Evolutionary conservation across 768 basidiomycete genomes (phyloP).

Genomic region (Suillus brevipes): DNA sequence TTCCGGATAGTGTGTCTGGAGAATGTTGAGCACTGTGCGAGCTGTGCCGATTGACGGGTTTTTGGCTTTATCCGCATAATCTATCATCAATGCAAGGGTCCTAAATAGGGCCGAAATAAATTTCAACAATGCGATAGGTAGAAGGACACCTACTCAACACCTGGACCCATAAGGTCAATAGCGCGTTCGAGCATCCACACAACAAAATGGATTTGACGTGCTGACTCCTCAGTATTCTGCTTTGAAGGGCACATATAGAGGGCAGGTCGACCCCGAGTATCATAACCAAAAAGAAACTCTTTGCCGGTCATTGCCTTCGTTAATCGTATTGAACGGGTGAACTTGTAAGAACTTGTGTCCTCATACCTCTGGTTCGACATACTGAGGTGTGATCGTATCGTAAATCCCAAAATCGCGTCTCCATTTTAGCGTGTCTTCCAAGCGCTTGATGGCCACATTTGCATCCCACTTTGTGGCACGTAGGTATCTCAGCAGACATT

Average conservation of each 20-base stretch:
- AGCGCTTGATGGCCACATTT: conserved; percentile 55
- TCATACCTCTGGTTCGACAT: conserved; percentile 74
- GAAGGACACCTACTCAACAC: conserved; percentile 64
- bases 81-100: conserved; percentile 68
- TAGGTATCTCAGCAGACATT: conserved; percentile 75
- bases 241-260: conserved; percentile 67
- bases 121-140: too few relatives aligned
- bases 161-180: conserved; percentile 76
- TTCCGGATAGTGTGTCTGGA: conserved; percentile 86
- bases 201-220: conserved; percentile 68
- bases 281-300: conserved; percentile 75
- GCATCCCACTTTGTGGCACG: conserved; percentile 78
- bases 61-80: conserved; percentile 75
- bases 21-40: conserved; percentile 53
- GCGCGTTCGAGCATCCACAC: conserved; percentile 79
- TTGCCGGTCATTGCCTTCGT: conserved; percentile 78
- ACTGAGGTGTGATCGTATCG: conserved; percentile 54
- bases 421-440: conserved; percentile 79
- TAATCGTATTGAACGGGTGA: background rate
- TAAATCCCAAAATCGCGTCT: conserved; percentile 77
- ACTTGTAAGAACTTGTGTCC: too few relatives aligned
- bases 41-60: conserved; percentile 43
- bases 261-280: conserved; percentile 61
- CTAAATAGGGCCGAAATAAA: conserved; percentile 35
- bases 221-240: conserved; percentile 75